A percentile compares a stretch with the other conserved stretches of the same genome.
These are phyloP conservation scores for Neurospora sp. DNA, from an alignment of 495 filamentous ascomycete genomes.

Conservation along the genomic window DNA sequence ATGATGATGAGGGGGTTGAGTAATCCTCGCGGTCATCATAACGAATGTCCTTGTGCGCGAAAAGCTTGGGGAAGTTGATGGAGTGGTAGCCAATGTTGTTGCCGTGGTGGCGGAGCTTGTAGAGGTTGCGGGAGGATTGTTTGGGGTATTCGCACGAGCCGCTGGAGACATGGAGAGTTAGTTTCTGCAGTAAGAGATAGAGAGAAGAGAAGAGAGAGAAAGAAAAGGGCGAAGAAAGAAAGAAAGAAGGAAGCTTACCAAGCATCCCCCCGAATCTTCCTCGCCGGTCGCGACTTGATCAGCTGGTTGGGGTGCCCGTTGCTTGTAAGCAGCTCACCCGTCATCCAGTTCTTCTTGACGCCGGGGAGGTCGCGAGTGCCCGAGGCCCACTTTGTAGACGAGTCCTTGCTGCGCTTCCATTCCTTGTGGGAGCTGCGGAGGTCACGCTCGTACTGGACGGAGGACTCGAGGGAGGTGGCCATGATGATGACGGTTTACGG, in stretches of 20 bases:
- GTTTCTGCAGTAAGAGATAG: background rate
- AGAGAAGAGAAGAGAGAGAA: too few species aligned
- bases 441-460: slow-evolving; percentile 26
- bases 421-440: slow-evolving; percentile 31
- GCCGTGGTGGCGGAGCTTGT: background rate
- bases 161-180: background rate
- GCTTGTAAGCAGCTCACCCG: slow-evolving; percentile 8
- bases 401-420: slow-evolving; percentile 35
- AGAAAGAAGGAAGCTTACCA: slow-evolving; percentile 1
- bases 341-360: slow-evolving; percentile 5
- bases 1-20: background rate
- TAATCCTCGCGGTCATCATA: slow-evolving; percentile 10
- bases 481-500: slow-evolving; percentile 3
- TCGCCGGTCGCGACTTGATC: slow-evolving; percentile 22
- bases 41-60: slow-evolving; percentile 21
- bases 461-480: slow-evolving; percentile 9
- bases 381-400: slow-evolving; percentile 29
- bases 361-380: slow-evolving; percentile 22
- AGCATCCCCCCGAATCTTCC: slow-evolving; percentile 4
- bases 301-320: slow-evolving; percentile 11
- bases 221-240: background rate
- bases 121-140: background rate
- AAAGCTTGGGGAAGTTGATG: slow-evolving; percentile 25
- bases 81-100: slow-evolving; percentile 21
- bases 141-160: background rate